Evolutionary conservation across 768 basidiomycete genomes (phyloP).

Genomic region (Pleurotus giganteus): DNA sequence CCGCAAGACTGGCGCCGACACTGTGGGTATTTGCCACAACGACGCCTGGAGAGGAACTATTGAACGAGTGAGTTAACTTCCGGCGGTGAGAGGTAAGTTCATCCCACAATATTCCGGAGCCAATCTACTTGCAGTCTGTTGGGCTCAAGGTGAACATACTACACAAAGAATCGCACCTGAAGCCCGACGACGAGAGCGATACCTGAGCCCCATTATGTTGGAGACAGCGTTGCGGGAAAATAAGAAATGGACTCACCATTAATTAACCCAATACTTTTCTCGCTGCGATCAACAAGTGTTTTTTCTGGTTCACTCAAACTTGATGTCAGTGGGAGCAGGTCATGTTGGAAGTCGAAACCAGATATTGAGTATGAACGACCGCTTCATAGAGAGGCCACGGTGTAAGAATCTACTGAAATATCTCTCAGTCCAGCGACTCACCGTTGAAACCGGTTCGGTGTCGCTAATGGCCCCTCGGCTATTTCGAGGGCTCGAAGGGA

Average conservation of each 20-base stretch:
- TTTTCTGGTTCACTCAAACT: slow-evolving; percentile 72
- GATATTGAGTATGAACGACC: slow-evolving; percentile 66
- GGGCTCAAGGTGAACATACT: neutral
- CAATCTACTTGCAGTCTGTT: slow-evolving; percentile 51
- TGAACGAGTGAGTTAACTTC: neutral
- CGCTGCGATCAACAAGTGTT: slow-evolving; percentile 43
- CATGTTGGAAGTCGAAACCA: slow-evolving; percentile 77
- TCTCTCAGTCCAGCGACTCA: slow-evolving; percentile 15
- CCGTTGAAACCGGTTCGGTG: slow-evolving; percentile 33
- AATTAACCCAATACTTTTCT: slow-evolving; percentile 74
- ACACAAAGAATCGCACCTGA: slow-evolving; percentile 48
- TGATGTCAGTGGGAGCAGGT: slow-evolving; percentile 72
- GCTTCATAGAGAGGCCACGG: slow-evolving; percentile 18
- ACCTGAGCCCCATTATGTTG: slow-evolving; percentile 41
- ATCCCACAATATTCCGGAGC: slow-evolving; percentile 89
- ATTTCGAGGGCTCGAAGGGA: slow-evolving; percentile 81
- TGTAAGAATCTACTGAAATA: slow-evolving; percentile 8
- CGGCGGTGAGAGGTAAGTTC: neutral
- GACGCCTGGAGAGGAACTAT: slow-evolving; percentile 88
- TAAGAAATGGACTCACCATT: slow-evolving; percentile 52
- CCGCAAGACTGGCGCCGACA: slow-evolving; percentile 83
- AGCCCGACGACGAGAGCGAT: slow-evolving; percentile 81
- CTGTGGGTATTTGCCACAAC: slow-evolving; percentile 87
- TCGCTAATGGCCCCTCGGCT: slow-evolving; percentile 53
- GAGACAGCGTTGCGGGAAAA: neutral